Base-by-base conservation (phyloP, 2,329 filamentous ascomycete species). In the Endothia cerciana region DNA sequence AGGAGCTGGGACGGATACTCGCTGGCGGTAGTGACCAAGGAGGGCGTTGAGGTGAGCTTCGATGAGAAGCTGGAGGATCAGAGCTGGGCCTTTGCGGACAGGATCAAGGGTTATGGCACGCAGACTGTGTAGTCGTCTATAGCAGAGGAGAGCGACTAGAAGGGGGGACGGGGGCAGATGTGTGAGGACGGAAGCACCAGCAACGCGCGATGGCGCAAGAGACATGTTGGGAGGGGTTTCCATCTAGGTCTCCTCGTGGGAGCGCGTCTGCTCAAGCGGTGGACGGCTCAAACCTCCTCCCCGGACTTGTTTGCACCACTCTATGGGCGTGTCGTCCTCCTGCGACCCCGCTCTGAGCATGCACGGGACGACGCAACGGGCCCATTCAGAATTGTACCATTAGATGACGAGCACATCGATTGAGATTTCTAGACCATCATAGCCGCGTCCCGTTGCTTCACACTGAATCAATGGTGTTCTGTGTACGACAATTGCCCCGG, bases 51-150 rank as follows among this genome's bases (percentile, higher is more conserved):
- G 64, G 77, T 97, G 71, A 90, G 89, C 78, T 88, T 96, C 79
- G 82, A 91, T 73, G 91, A 97, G 83, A 89, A 93, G 85, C 84
- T 99, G 71, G 94, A 98, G 85, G 86, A 89, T 73, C 94, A 98
- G 86, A 97, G 93, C 86, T 98, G 94, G 95, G 93, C 92, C 61
- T 99, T 99, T 82, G 95, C 95, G 30, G 94, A 98, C 77, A 87
- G 90, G 73, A 97, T 99, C 78, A 91, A 88, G 79, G 95, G 95
- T 55, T 99, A 99, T 77, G 95, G 95, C 68, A 96, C 94, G 33
- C 94, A 98, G 84, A 84, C 81, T 56, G 85, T 87, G 15, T 88
- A 82, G 69, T 41, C 13, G 25, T 45, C 19, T 40, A 19, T 22
- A 10, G 4, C 4, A 15, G 40, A 43, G 40, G 49, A 47, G 38